Evolutionary conservation across 2,329 filamentous ascomycete genomes (phyloP).

Genomic region (Chrysoporthe puriensis): DNA sequence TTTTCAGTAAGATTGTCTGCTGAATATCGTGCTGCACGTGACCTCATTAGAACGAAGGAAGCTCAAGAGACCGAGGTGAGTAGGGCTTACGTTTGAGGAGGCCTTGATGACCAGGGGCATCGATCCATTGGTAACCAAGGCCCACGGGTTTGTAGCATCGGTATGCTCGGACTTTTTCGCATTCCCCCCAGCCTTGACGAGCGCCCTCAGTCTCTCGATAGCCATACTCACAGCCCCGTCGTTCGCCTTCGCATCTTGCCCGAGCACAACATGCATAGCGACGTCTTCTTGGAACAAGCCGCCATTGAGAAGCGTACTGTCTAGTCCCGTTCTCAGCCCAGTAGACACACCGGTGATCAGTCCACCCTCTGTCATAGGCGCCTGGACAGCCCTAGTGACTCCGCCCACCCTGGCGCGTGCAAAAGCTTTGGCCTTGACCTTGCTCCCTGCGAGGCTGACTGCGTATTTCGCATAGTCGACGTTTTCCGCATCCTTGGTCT

Average conservation of each 20-base stretch:
- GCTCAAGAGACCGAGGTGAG: neutral
- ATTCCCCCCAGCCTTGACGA: slow-evolving; percentile 40
- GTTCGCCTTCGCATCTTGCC: slow-evolving; percentile 38
- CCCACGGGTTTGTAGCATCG: slow-evolving; percentile 36
- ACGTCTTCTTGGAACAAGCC: slow-evolving; percentile 48
- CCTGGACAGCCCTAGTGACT: slow-evolving; percentile 47
- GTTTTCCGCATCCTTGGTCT: slow-evolving; percentile 35
- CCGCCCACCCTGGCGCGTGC: slow-evolving; percentile 47
- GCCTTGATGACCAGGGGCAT: slow-evolving; percentile 46
- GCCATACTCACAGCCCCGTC: slow-evolving; percentile 33
- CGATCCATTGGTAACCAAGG: slow-evolving; percentile 41
- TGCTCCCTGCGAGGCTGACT: slow-evolving; percentile 42
- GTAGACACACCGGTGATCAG: slow-evolving; percentile 47
- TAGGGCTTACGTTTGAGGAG: slow-evolving; percentile 40
- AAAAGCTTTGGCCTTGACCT: slow-evolving; percentile 38
- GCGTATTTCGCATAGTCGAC: slow-evolving; percentile 46
- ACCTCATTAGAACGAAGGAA: slow-evolving; percentile 12
- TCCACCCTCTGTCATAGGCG: slow-evolving; percentile 38
- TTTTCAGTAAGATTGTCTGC: slow-evolving; percentile 45
- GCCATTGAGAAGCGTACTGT: slow-evolving; percentile 44
- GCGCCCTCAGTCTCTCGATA: slow-evolving; percentile 41
- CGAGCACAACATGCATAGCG: slow-evolving; percentile 46
- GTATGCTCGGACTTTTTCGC: slow-evolving; percentile 34
- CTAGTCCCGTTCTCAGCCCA: slow-evolving; percentile 44
- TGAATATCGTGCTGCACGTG: slow-evolving; percentile 43